These are phyloP conservation scores for Sarocladiaceae sp. DNA, from an alignment of 2,329 filamentous ascomycete genomes.

Conservation along the genomic window DNA sequence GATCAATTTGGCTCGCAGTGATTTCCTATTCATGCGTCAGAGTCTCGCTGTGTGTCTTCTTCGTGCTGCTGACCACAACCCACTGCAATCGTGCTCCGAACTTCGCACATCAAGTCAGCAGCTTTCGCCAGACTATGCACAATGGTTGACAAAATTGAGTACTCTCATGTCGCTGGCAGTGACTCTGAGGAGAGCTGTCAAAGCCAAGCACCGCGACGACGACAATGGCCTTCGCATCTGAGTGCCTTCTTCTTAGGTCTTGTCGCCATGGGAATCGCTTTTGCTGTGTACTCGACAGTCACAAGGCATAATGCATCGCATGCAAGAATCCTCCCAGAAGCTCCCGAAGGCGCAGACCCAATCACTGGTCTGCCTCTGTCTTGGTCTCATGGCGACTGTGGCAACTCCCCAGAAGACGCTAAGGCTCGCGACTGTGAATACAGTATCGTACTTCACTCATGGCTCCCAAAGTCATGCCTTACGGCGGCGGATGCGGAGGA, in stretches of 20 bases:
- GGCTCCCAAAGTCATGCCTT: slow-evolving; percentile 17
- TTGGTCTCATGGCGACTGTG: slow-evolving; percentile 18
- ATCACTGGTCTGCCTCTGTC: not conserved
- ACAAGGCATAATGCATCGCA: not conserved
- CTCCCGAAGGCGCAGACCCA: slow-evolving; percentile 3
- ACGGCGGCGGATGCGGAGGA: slow-evolving; percentile 18
- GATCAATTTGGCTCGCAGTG: not conserved
- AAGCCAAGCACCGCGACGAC: slow-evolving; percentile 44
- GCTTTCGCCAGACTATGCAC: not conserved
- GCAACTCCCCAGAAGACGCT: slow-evolving; percentile 16
- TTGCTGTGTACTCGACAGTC: not conserved
- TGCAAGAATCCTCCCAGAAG: not conserved
- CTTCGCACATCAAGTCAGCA: not conserved
- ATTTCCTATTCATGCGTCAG: not conserved
- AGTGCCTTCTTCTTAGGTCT: not conserved
- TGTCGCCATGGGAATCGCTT: not conserved
- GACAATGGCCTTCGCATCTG: slow-evolving; percentile 32
- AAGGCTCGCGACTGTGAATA: slow-evolving; percentile 13
- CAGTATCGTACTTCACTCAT: slow-evolving; percentile 18
- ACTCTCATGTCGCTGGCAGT: not conserved
- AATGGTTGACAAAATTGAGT: not conserved
- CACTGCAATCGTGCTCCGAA: not conserved
- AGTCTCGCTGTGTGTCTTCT: not conserved
- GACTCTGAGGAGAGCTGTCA: not conserved
- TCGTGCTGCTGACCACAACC: not conserved